These are phyloP conservation scores for Trifolium fragiferum DNA, from an alignment of 306 rosid genomes.

Conservation along the genomic window DNA sequence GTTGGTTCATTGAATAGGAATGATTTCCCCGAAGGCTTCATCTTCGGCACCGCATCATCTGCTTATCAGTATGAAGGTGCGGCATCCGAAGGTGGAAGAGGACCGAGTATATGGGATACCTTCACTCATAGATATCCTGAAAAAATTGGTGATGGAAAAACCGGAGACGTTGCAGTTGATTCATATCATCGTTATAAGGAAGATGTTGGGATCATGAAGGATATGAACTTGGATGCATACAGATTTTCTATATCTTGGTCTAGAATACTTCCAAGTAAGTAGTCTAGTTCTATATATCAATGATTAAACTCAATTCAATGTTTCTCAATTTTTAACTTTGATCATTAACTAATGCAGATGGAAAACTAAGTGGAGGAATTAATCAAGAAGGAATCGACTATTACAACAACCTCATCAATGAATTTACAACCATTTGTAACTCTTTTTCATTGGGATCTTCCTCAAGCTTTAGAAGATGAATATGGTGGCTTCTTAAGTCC, in stretches of 20 bases:
- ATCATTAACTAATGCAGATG: slow-evolving; percentile 40
- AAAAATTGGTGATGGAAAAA: slow-evolving; percentile 41
- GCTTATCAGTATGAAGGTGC: neutral
- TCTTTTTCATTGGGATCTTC: slow-evolving; percentile 70
- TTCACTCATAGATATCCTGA: slow-evolving; percentile 34
- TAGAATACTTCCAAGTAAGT: slow-evolving; percentile 64
- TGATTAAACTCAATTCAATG: too few relatives aligned
- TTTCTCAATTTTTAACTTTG: too few relatives aligned
- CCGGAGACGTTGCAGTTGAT: slow-evolving; percentile 55
- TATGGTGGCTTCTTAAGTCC: slow-evolving; percentile 62
- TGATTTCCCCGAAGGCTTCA: neutral
- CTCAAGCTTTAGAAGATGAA: slow-evolving; percentile 61
- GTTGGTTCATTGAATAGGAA: neutral
- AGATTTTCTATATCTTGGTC: slow-evolving; percentile 82
- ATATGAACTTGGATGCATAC: slow-evolving; percentile 64
- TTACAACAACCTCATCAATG: slow-evolving; percentile 64
- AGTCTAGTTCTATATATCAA: neutral
- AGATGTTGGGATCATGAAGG: slow-evolving; percentile 65
- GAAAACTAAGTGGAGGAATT: slow-evolving; percentile 62
- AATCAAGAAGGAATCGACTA: slow-evolving; percentile 61
- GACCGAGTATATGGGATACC: neutral
- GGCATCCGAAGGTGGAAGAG: neutral
- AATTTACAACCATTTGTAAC: slow-evolving; percentile 57
- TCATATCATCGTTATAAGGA: slow-evolving; percentile 55
- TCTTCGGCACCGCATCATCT: neutral